Conservation (phyloP, 2,329 filamentous ascomycete genomes). For the Nothomitra cinnamomea region DNA sequence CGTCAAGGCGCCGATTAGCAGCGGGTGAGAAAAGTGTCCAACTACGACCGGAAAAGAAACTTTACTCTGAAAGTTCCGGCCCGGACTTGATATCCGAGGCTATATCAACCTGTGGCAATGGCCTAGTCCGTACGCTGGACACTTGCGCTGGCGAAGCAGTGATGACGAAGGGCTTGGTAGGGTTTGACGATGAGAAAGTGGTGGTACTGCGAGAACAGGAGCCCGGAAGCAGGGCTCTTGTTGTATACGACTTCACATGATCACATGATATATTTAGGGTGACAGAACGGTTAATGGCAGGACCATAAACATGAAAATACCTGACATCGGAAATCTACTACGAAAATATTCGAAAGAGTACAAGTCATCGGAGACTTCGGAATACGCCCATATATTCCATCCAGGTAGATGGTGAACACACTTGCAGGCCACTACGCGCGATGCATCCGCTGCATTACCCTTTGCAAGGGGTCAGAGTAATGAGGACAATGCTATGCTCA, state of each 20-base stretch:
- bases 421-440: too few species aligned
- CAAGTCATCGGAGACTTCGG: too few species aligned
- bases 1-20: conserved; percentile 24
- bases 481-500: background rate
- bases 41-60: conserved; percentile 26
- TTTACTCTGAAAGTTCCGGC: background rate
- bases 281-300: background rate
- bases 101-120: background rate
- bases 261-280: background rate
- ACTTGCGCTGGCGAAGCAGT: conserved; percentile 16
- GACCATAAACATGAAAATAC: too few species aligned
- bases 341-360: too few species aligned
- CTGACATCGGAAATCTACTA: too few species aligned
- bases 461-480: too few species aligned
- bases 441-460: too few species aligned
- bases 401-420: too few species aligned
- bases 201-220: conserved; percentile 60
- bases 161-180: conserved; percentile 47
- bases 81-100: background rate
- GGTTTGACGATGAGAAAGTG: conserved; percentile 86
- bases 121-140: background rate
- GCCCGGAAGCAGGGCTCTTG: conserved; percentile 51
- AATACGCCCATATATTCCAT: too few species aligned
- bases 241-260: conserved; percentile 76
- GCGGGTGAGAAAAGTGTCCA: conserved; percentile 35